phyloP scores from a whole-genome alignment of 2,329 filamentous ascomycete species.

The Venturia aucupariae region DNA sequence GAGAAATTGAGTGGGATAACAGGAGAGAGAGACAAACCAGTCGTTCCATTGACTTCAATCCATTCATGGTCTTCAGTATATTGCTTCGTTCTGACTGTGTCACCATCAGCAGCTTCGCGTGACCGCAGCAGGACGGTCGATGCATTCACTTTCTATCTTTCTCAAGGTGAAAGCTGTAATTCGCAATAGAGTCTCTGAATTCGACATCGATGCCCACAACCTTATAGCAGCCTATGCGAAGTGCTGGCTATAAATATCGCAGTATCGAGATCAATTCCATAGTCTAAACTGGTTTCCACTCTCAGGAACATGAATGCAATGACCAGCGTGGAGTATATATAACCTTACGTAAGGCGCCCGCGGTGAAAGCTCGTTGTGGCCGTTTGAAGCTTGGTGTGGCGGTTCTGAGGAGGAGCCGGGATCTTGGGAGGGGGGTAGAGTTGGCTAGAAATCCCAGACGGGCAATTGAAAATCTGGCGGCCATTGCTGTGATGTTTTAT shows the following conservation, averaged over 20 bases:
- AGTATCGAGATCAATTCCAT: not conserved
- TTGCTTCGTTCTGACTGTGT: slow-evolving; percentile 57
- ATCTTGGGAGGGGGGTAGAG: not conserved
- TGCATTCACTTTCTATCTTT: not conserved
- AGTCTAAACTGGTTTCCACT: not conserved
- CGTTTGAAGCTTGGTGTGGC: not conserved
- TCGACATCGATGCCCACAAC: not conserved
- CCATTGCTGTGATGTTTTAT: slow-evolving; percentile 23
- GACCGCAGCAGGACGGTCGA: not conserved
- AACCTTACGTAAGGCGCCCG: not conserved
- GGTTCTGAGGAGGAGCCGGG: not conserved
- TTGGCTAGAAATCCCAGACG: slow-evolving; percentile 22
- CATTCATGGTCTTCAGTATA: slow-evolving; percentile 99
- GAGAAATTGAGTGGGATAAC: not conserved
- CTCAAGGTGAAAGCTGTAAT: not conserved
- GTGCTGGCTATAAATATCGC: not conserved
- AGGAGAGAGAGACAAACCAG: slow-evolving; percentile 40
- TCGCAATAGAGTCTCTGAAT: not conserved
- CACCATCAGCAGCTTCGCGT: not conserved
- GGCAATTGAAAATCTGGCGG: slow-evolving; percentile 25
- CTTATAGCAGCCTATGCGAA: not conserved
- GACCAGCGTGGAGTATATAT: not conserved
- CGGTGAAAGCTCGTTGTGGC: slow-evolving; percentile 1
- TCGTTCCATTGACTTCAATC: slow-evolving; percentile 85
- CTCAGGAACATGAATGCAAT: not conserved